A percentile compares a stretch with the other conserved stretches of the same genome.
These are phyloP conservation scores for Syzygium syzygioides DNA, from an alignment of 441 rosid genomes.

Conservation along the genomic window DNA sequence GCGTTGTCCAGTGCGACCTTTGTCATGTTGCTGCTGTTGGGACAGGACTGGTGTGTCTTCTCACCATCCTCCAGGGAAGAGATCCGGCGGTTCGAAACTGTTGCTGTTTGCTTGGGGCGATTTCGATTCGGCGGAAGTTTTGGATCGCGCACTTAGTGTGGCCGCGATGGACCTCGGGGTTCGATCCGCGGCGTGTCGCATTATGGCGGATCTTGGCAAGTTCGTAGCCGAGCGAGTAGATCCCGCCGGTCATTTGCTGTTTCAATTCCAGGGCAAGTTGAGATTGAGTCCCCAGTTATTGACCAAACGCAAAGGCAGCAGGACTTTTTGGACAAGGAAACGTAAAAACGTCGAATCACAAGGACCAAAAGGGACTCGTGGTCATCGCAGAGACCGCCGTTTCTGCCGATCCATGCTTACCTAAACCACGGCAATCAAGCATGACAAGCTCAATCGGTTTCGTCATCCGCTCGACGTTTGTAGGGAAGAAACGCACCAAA, in stretches of 20 bases:
- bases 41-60: background rate
- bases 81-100: background rate
- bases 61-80: background rate
- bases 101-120: background rate
- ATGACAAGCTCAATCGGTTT: background rate
- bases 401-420: background rate
- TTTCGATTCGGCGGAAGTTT: background rate
- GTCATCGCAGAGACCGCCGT: background rate
- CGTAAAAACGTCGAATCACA: background rate
- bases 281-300: background rate
- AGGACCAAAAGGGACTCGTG: background rate
- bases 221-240: background rate
- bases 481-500: background rate
- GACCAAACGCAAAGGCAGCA: background rate
- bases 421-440: background rate
- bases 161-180: accelerated
- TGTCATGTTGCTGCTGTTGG: background rate
- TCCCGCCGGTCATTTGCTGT: background rate
- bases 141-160: background rate
- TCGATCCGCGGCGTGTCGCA: background rate
- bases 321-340: background rate
- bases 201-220: background rate
- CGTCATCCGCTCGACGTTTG: background rate
- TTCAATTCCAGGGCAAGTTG: background rate
- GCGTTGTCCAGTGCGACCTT: background rate